Percentiles rank a stretch among this genome's conserved stretches.
These are phyloP conservation scores for Reutealis trisperma DNA, from an alignment of 345 rosid species.

Conservation along the genomic window DNA sequence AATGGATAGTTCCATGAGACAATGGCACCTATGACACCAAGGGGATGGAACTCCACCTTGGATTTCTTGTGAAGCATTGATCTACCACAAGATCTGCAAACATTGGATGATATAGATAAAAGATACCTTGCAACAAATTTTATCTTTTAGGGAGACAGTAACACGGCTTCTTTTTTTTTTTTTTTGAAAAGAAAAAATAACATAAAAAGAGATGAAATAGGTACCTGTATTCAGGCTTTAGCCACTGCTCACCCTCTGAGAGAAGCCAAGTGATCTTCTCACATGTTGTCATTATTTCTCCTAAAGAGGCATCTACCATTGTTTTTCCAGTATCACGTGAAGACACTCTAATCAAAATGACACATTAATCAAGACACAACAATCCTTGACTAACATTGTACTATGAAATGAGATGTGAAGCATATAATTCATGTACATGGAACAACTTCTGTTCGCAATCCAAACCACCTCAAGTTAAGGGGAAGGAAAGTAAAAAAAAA, in stretches of 20 bases:
- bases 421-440: slow-evolving; percentile 1
- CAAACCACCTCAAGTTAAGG: neutral
- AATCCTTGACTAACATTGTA: neutral
- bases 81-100: slow-evolving; percentile 84
- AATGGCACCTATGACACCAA: slow-evolving; percentile 94
- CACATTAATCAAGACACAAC: slow-evolving; percentile 7
- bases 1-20: slow-evolving; percentile 99
- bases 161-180: no score
- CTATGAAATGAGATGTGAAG: neutral
- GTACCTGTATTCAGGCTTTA: slow-evolving; percentile 91
- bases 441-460: neutral
- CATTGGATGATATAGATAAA: neutral
- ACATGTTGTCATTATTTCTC: slow-evolving; percentile 99
- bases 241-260: slow-evolving; percentile 96
- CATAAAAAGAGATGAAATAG: slow-evolving; percentile 11
- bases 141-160: slow-evolving; percentile 1
- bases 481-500: neutral
- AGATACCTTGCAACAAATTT: neutral
- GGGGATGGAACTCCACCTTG: slow-evolving; percentile 90
- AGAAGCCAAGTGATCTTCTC: slow-evolving; percentile 99
- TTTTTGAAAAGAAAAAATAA: neutral
- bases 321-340: slow-evolving; percentile 99
- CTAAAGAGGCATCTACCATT: slow-evolving; percentile 96
- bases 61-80: slow-evolving; percentile 92
- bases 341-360: slow-evolving; percentile 59